These are phyloP conservation scores for Beauveria medogensis DNA, from an alignment of 2,329 filamentous ascomycete species.

Conservation along the genomic window DNA sequence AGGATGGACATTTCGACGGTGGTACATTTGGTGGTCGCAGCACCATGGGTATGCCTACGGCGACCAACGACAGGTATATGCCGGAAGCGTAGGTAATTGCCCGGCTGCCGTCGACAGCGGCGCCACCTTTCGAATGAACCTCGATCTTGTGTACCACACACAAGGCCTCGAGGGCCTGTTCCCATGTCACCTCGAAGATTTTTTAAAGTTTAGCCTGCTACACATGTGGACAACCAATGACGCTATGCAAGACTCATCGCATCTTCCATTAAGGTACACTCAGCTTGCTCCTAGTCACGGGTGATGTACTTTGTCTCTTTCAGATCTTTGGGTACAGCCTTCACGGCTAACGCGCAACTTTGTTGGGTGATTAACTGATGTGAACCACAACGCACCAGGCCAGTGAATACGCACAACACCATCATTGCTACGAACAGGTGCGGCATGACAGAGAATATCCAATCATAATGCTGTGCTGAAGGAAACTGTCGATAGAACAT, in stretches of 20 bases:
- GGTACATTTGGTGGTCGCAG: neutral
- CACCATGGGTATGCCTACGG: neutral
- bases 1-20: neutral
- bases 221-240: neutral
- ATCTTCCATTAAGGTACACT: neutral
- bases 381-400: neutral
- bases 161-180: neutral
- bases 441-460: neutral
- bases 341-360: neutral
- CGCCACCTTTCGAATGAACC: neutral
- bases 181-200: neutral
- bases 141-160: neutral
- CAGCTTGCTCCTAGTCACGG: neutral
- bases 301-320: neutral
- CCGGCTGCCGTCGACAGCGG: neutral
- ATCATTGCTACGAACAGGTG: neutral
- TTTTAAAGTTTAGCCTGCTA: conserved; percentile 1
- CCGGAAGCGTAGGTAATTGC: neutral
- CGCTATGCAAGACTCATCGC: neutral
- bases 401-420: neutral
- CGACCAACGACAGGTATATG: neutral
- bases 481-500: neutral
- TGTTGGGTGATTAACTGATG: neutral
- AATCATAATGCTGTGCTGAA: neutral
- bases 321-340: neutral